phyloP scores from a whole-genome alignment of 139 green algal genomes.

The Tetraselmis chui region DNA sequence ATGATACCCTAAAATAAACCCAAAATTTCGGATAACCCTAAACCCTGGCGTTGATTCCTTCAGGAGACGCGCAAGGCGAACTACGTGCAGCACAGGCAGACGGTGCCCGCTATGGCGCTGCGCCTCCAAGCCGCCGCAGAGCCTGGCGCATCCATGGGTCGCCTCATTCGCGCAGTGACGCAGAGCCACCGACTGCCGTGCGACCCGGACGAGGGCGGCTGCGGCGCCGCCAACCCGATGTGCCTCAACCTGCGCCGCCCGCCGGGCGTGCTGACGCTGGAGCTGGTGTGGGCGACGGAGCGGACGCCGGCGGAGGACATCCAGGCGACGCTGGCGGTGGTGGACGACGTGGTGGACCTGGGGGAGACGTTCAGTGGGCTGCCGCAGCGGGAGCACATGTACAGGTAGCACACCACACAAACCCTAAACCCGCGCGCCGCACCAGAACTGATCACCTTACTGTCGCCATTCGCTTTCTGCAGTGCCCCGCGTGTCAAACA shows the following conservation, averaged over 20 bases:
- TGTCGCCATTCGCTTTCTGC: too few species aligned
- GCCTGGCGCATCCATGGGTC: constrained; percentile 3
- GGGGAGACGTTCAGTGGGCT: constrained; percentile 2
- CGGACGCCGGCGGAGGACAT: constrained; percentile 37
- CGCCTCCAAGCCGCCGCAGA: background rate
- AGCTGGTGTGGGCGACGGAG: constrained; percentile 53
- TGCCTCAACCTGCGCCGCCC: constrained; percentile 34
- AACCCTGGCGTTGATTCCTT: too few species aligned
- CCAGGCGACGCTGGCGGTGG: constrained; percentile 12
- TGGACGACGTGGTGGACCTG: constrained; percentile 20
- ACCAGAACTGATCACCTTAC: too few species aligned
- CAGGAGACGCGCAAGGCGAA: background rate
- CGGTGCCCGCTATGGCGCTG: constrained; percentile 25
- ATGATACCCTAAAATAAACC: too few species aligned
- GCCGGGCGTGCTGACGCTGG: constrained; percentile 53
- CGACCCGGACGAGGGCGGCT: constrained; percentile 49
- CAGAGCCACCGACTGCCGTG: constrained; percentile 43
- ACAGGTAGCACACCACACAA: constrained; percentile 9
- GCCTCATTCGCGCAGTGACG: constrained; percentile 29
- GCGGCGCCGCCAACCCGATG: constrained; percentile 17
- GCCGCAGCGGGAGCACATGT: constrained; percentile 23
- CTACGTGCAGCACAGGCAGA: constrained; percentile 6
- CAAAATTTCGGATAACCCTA: too few species aligned
- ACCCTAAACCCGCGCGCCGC: too few species aligned
- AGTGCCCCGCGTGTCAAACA: too few species aligned